Evolutionary conservation across 164 flowering plant genomes (phyloP).

Genomic region (Piper longum): DNA sequence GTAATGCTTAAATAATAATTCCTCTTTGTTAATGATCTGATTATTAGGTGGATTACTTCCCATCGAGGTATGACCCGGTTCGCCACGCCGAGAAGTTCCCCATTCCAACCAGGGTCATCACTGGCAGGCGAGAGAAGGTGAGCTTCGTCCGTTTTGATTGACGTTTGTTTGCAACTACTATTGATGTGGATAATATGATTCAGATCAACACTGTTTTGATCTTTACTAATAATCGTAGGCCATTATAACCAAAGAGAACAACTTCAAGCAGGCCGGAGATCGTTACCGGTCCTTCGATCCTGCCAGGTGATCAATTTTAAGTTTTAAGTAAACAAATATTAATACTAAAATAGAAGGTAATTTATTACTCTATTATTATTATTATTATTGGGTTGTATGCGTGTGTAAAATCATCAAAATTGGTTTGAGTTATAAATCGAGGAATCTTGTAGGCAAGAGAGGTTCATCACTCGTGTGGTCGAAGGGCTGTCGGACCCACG

Average conservation of each 20-base stretch:
- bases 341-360: too few relatives aligned
- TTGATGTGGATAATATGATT: not conserved
- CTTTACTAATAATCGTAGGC: slow-evolving; percentile 25
- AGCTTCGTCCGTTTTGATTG: slow-evolving; percentile 6
- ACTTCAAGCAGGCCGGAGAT: slow-evolving; percentile 95
- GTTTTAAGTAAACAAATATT: too few relatives aligned
- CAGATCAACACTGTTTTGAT: not conserved
- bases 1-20: not conserved
- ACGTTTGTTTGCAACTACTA: not conserved
- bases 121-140: slow-evolving; percentile 82
- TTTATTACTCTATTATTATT: too few relatives aligned
- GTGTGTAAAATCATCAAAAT: not conserved
- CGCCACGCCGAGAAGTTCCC: slow-evolving; percentile 84
- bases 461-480: slow-evolving; percentile 51
- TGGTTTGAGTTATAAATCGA: not conserved
- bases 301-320: slow-evolving; percentile 41
- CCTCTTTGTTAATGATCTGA: not conserved
- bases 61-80: slow-evolving; percentile 75
- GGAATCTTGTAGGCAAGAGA: slow-evolving; percentile 55
- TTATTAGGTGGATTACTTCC: slow-evolving; percentile 86
- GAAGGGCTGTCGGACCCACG: slow-evolving; percentile 69
- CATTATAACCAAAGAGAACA: slow-evolving; percentile 78
- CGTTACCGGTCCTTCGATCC: slow-evolving; percentile 76
- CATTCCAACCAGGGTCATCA: slow-evolving; percentile 29
- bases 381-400: not conserved